These are phyloP conservation scores for Paramecium primaurelia DNA, from an alignment of 73 alveolate species.

Conservation along the genomic window DNA sequence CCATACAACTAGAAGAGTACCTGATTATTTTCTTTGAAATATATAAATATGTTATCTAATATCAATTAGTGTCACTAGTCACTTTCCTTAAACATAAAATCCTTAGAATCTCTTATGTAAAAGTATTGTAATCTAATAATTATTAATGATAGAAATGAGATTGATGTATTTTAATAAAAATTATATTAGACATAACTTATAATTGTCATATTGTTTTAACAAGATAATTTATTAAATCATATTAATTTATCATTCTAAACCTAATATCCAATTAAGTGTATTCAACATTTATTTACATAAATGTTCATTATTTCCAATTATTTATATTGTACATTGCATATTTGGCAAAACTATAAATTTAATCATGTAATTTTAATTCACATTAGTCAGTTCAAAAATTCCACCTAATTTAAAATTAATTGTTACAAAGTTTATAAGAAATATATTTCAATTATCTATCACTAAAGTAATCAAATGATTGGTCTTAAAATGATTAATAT, in stretches of 20 bases:
- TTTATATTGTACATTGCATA: not conserved
- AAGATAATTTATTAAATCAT: not conserved
- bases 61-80: not conserved
- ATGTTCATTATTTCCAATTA: not conserved
- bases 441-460: not conserved
- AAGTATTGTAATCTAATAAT: too few relatives aligned
- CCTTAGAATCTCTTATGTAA: not conserved
- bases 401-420: not conserved
- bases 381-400: constrained; percentile 2
- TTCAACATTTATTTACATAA: not conserved
- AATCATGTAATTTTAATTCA: constrained; percentile 20
- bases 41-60: not conserved
- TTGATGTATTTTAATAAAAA: not conserved
- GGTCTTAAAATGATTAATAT: not conserved
- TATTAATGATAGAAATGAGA: not conserved
- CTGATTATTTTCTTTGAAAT: constrained; percentile 65
- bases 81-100: not conserved
- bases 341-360: constrained; percentile 10
- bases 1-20: constrained; percentile 62
- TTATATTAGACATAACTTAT: not conserved
- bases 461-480: not conserved
- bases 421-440: not conserved
- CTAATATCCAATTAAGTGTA: constrained; percentile 11
- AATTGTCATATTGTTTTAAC: too few relatives aligned
- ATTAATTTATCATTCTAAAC: not conserved